phyloP scores from a whole-genome alignment of 1,284 basidiomycete genomes.

The Melampsora americana region DNA sequence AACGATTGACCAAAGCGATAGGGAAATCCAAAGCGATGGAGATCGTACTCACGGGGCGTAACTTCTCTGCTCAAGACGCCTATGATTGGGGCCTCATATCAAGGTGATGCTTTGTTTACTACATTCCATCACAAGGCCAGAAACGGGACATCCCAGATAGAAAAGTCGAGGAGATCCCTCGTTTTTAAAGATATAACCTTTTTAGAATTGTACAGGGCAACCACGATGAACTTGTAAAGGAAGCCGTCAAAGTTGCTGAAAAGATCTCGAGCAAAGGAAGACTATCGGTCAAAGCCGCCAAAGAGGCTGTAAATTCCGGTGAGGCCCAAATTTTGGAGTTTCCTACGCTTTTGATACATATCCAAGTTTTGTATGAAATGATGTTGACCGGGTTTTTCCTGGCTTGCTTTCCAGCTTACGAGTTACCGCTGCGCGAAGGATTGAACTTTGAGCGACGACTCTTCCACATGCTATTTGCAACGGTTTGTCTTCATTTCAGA shows the following conservation, averaged over 20 bases:
- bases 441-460: conserved; percentile 80
- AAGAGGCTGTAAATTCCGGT: conserved; percentile 93
- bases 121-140: background rate
- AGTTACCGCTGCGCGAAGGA: conserved; percentile 77
- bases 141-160: background rate
- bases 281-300: conserved; percentile 81
- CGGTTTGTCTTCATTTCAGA: conserved; percentile 54
- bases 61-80: conserved; percentile 76
- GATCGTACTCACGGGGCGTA: conserved; percentile 81
- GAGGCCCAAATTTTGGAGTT: conserved; percentile 50
- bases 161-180: background rate
- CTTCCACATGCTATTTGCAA: conserved; percentile 91
- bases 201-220: conserved; percentile 62
- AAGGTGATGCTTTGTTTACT: conserved; percentile 20
- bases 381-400: background rate
- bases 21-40: conserved; percentile 97
- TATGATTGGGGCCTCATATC: conserved; percentile 69
- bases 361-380: background rate
- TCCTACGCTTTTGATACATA: no score
- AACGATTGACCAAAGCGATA: conserved; percentile 77
- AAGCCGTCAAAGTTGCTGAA: conserved; percentile 78
- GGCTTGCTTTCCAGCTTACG: conserved; percentile 65
- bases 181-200: background rate
- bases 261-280: conserved; percentile 79
- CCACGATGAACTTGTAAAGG: conserved; percentile 72